Evolutionary conservation across 345 rosid species (phyloP), one percentile per base, ranked within the genome.

Genomic region (Eutrema yunnanense): DNA sequence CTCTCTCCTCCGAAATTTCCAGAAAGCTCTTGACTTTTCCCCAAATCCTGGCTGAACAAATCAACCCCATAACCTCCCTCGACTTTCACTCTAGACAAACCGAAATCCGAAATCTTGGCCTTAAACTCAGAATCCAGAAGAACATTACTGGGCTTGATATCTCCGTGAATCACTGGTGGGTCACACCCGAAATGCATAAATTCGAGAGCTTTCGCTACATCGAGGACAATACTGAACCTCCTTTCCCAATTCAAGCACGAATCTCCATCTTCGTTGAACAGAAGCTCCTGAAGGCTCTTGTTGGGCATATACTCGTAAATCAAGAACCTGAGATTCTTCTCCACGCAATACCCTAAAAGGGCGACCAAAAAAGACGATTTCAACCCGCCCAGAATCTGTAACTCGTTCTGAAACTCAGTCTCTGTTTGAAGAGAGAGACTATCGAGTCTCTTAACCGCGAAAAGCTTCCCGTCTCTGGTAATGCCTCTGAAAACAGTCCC

Each of bases 151-250:
- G 99, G 99, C 83, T 95, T 95, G 9, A 95, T 81, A 62, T 95
- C 99, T 27, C 99, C 99, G 64, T 95, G 99, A 77, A 95, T 88
- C 78, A 95, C 96, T 0, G 98, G 96, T 8, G 97, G 99, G 50
- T 92, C 97, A 73, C 96, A 92, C 2, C 92, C 98, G 48, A 84
- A 79, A 73, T 95, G 99, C 82, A 95, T 67, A 73, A 82, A 90
- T 59, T 95, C 96, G 8, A 95, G 83, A 36, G 97, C 99, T 81
- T 81, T 86, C 1, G 96, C 89, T 50, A 95, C 94, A 75, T 95
- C 98, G 11, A 88, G 82, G n/a, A 95, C 70, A 36, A 95, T 71
- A 40, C 76, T 72, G 11, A 87, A 86, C 66, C 99, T 86, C 33
- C 80, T 86, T 26, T 84, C 88, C 99, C 99, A 95, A 63, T 80